Evolutionary conservation across 805 yeast species (phyloP).

Genomic region (Candida sonorensis): DNA sequence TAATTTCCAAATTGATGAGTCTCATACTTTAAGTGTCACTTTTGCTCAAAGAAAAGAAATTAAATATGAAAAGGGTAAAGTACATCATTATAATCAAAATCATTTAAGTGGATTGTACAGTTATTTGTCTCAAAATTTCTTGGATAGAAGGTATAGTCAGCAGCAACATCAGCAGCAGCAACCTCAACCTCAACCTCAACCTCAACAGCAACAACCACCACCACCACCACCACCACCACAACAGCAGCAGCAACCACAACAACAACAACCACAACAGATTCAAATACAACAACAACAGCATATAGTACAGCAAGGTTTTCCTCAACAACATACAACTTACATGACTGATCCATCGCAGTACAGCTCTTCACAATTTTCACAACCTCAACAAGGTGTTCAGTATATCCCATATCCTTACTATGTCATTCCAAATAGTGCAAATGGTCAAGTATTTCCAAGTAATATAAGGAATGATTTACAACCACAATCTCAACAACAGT

Average conservation of each 20-base stretch:
- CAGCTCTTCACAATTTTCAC: no score
- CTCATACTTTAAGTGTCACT: slow-evolving; percentile 40
- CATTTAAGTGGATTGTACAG: slow-evolving; percentile 24
- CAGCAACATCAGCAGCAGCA: slow-evolving; percentile 2
- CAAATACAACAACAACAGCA: slow-evolving; percentile 7
- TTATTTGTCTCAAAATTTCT: slow-evolving; percentile 15
- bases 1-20: slow-evolving; percentile 36
- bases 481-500: slow-evolving; percentile 1
- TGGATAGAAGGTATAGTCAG: slow-evolving; percentile 11
- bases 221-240: background rate
- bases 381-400: slow-evolving; percentile 5
- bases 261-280: slow-evolving; percentile 4
- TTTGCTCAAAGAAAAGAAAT: slow-evolving; percentile 72
- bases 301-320: no score
- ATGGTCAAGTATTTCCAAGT: no score
- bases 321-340: no score
- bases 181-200: slow-evolving; percentile 1
- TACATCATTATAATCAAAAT: slow-evolving; percentile 30
- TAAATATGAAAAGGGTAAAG: slow-evolving; percentile 30
- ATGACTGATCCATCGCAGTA: no score
- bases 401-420: slow-evolving; percentile 13
- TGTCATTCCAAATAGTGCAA: no score
- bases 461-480: no score
- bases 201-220: background rate
- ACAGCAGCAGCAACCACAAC: slow-evolving; percentile 2